Evolutionary conservation across 2,329 filamentous ascomycete genomes (phyloP), one percentile per base, ranked within the genome.

Genomic region (Elsinoe australis): DNA sequence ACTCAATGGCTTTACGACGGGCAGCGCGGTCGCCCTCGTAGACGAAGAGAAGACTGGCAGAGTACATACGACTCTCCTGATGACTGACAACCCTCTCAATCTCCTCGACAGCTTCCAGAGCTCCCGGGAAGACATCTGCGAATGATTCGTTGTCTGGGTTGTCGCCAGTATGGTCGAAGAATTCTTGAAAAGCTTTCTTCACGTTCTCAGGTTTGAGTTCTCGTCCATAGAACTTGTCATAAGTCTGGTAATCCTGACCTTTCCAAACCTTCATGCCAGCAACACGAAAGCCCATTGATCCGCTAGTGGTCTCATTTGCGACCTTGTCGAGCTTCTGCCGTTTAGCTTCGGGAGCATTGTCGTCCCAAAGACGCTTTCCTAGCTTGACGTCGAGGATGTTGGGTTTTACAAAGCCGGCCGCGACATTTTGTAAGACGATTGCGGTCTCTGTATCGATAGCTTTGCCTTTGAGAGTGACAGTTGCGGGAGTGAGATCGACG

Each of bases 311-410:
- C 54, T 74, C 70, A 12, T 69, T 65, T 3, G 76, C 70, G 14
- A 82, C 76, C 31, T 73, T 71, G 58, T 83, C 80, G 18, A 83
- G 64, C 45, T 76, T 71, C 18, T 65, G 71, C 12, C 78, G 68
- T 62, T 83, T 83, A 22, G 74, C 71, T 1, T 69, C 65, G 18
- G 72, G 71, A 3, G 80, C 76, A 52, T 72, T 71, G 29, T 94
- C 86, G 10, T 86, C 90, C 83, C 88, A 96, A 4, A 98, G 70
- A 24, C 86, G 78, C 42, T 81, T 76, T 34, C 92, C 92, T 15
- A 98, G 78, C 69, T 98, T 98, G 55, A 94, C 78, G 61, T 98
- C 92, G 50, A 98, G 71, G 5, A 98, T 87, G 58, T 95, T 96
- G 5, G 92, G 87, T 51, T 79, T 77, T 58, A 77, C 78, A 71